These are phyloP conservation scores for Amanita polypyramis DNA, from an alignment of 768 basidiomycete genomes.

Conservation along the genomic window DNA sequence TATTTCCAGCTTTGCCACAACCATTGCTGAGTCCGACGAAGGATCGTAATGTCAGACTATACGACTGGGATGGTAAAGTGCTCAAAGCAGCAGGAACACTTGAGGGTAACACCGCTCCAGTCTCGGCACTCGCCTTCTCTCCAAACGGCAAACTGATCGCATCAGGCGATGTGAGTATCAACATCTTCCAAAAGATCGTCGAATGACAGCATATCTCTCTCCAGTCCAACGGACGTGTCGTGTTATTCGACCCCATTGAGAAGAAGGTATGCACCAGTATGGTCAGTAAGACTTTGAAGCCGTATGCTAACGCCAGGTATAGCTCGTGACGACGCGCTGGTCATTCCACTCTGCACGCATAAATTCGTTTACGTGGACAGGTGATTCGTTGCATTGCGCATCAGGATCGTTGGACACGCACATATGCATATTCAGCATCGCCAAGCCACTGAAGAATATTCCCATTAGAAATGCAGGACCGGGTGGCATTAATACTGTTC, in stretches of 20 bases:
- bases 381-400: constrained; percentile 66
- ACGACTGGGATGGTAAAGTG: constrained; percentile 58
- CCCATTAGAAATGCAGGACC: constrained; percentile 80
- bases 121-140: constrained; percentile 73
- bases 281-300: background rate
- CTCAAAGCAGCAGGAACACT: constrained; percentile 47
- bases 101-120: constrained; percentile 57
- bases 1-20: background rate
- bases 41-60: constrained; percentile 69
- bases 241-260: constrained; percentile 62
- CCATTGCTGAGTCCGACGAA: constrained; percentile 15
- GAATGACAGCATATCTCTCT: background rate
- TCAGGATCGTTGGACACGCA: constrained; percentile 92
- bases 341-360: constrained; percentile 78
- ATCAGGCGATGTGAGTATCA: constrained; percentile 69
- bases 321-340: constrained; percentile 74
- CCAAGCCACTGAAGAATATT: constrained; percentile 60
- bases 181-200: background rate
- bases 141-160: constrained; percentile 67
- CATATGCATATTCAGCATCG: constrained; percentile 79
- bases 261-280: constrained; percentile 36
- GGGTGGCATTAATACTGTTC: constrained; percentile 73
- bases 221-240: constrained; percentile 74
- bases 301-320: constrained; percentile 3
- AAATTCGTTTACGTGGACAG: constrained; percentile 66